phyloP scores from a whole-genome alignment of 2,329 filamentous ascomycete genomes.

The Xylaria sp. region DNA sequence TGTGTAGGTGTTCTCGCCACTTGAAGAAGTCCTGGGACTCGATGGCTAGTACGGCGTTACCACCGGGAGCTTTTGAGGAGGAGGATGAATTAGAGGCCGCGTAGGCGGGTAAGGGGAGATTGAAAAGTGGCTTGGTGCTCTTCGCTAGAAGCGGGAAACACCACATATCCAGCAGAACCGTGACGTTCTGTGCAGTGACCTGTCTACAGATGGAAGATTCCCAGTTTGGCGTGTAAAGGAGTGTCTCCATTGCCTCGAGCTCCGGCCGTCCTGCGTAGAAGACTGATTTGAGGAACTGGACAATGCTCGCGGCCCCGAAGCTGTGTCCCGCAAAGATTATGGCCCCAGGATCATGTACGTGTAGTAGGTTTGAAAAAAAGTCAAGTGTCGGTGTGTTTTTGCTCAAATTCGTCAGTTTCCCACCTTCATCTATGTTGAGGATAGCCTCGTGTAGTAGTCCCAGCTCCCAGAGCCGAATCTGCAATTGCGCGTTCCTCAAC shows the following conservation, averaged over 20 bases:
- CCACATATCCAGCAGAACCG: conserved; percentile 84
- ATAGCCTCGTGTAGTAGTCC: conserved; percentile 76
- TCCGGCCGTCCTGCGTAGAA: conserved; percentile 69
- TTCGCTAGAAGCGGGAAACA: conserved; percentile 75
- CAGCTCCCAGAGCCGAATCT: conserved; percentile 82
- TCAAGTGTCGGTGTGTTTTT: conserved; percentile 60
- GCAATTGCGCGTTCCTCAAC: conserved; percentile 75
- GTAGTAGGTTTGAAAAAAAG: conserved; percentile 69
- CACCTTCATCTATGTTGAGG: conserved; percentile 70
- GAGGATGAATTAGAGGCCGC: conserved; percentile 54
- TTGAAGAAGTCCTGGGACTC: conserved; percentile 82
- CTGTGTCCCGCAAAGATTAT: conserved; percentile 83
- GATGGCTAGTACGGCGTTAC: conserved; percentile 72
- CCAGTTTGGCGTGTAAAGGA: conserved; percentile 69
- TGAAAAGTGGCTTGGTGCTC: conserved; percentile 70
- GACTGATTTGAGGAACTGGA: conserved; percentile 82
- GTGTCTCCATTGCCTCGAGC: conserved; percentile 59
- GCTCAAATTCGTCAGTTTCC: conserved; percentile 63
- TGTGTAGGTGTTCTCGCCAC: conserved; percentile 77
- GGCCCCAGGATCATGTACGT: conserved; percentile 75
- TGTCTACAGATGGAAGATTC: conserved; percentile 69
- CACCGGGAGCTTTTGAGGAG: conserved; percentile 53
- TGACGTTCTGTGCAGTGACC: conserved; percentile 72
- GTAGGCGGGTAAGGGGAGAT: conserved; percentile 79
- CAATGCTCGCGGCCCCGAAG: conserved; percentile 78